Base-by-base conservation (phyloP, 768 basidiomycete species). In the Udeniomyces megalosporus region DNA sequence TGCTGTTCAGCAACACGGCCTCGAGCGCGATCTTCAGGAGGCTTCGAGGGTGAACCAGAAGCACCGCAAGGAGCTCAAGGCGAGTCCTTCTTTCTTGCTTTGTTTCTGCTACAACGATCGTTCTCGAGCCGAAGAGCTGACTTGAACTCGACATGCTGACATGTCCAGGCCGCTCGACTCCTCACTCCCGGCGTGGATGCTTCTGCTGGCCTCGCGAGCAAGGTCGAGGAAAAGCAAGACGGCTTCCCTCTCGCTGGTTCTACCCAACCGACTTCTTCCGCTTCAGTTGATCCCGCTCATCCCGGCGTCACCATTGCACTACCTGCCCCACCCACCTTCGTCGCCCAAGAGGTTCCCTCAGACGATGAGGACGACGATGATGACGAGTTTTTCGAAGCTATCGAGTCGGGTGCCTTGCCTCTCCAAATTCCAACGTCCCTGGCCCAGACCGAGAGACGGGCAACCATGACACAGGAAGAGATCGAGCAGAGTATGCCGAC, bases 331-430 rank as follows among this genome's bases (percentile, higher is more conserved):
- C 58, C 49, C n/a, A 5, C 47, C 11, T 34, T 59, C 47, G 24
- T 51, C 31, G 31, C 50, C 50, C 15, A 31, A 2, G 34, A 31
- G 4, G 44, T 47, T 22, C 51, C 60, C 10, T 61, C 65, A 54
- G 64, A 44, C n/a, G 69, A 75, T 20, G 67, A 71, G 38, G 74
- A 70, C 15, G 73, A 74, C 11, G 72, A 73, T 11, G 75, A 74
- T 69, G 93, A 96, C 74, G 91, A 97, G 73, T 96, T 96, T 74
- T 96, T 93, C 70, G 93, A 96, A 71, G 92, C 93, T 32, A 91
- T 96, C 69, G 92, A 96, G 70, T 74, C 82, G 17, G 84, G 85
- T 51, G 82, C 86, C 87, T 4, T 87, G 85, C 68, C 77, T 92
- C 17, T 74, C 5, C 63, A 85, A 29, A 78, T 92, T 20, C 79